These are phyloP conservation scores for Fusarium austroafricanum DNA, from an alignment of 2,329 filamentous ascomycete genomes.

Conservation along the genomic window DNA sequence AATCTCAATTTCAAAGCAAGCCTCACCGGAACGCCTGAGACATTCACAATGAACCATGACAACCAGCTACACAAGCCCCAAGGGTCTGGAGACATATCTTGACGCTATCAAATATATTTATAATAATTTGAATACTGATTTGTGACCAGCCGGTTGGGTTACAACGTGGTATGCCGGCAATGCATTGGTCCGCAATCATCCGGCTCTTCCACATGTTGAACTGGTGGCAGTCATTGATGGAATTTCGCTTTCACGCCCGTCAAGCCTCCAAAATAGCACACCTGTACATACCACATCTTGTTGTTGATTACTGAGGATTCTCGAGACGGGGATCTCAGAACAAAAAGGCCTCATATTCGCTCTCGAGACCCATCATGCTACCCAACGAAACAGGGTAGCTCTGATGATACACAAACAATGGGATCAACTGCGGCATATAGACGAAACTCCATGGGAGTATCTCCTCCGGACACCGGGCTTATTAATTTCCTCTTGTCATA, in stretches of 20 bases:
- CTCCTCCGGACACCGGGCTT: constrained; percentile 12
- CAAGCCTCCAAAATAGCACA: constrained; percentile 2
- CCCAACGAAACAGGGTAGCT: constrained; percentile 21
- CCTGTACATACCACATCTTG: not conserved
- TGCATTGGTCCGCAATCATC: not conserved
- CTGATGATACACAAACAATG: constrained; percentile 27
- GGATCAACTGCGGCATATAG: constrained; percentile 30
- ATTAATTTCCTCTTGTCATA: constrained; percentile 27
- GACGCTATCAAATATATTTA: not conserved
- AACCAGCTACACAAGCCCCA: not conserved
- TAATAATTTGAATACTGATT: constrained; percentile 7
- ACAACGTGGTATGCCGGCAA: constrained; percentile 17
- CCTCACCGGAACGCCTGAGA: constrained; percentile 32
- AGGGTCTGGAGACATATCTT: constrained; percentile 1
- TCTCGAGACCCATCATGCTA: constrained; percentile 17
- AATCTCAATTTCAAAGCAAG: constrained; percentile 23
- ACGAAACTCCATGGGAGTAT: constrained; percentile 23
- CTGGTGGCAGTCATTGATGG: constrained; percentile 1
- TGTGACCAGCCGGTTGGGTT: constrained; percentile 14
- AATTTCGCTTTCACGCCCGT: constrained; percentile 14
- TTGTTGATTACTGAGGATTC: not conserved
- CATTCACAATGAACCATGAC: constrained; percentile 11
- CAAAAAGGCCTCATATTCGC: constrained; percentile 16
- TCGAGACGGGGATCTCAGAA: constrained; percentile 4
- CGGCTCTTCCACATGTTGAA: constrained; percentile 7